These are phyloP conservation scores for Caryopteris hybrid DNA, from an alignment of 305 asterid genomes.

Conservation along the genomic window DNA sequence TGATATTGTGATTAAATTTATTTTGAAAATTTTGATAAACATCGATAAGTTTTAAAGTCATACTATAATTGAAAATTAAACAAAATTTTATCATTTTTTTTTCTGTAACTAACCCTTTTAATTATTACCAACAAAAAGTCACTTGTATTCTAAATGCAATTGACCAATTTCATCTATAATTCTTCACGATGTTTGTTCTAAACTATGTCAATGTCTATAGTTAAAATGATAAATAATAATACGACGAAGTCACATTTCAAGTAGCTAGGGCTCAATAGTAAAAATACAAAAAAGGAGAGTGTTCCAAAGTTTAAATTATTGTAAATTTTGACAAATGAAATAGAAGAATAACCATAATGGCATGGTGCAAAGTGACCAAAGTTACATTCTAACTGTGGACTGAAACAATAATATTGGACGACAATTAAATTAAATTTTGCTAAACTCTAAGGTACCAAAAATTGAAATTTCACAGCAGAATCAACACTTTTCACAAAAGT, in stretches of 20 bases:
- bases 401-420: neutral
- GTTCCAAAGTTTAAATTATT: neutral
- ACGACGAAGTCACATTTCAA: neutral
- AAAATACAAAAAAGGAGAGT: neutral
- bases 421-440: slow-evolving; percentile 19
- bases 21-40: too few species aligned
- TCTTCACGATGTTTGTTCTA: neutral
- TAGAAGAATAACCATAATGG: slow-evolving; percentile 19
- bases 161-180: neutral
- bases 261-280: neutral
- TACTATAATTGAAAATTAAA: too few species aligned
- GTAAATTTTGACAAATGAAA: neutral
- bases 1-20: too few species aligned
- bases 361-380: slow-evolving; percentile 4
- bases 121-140: too few species aligned
- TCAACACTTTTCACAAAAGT: slow-evolving; percentile 19
- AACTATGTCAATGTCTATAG: neutral
- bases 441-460: neutral
- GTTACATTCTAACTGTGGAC: neutral
- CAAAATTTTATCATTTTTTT: too few species aligned
- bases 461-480: neutral
- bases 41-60: too few species aligned
- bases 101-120: too few species aligned
- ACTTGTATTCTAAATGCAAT: too few species aligned
- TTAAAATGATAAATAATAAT: neutral